phyloP scores from a whole-genome alignment of 331 rosid species.

The Acacia pycnantha region DNA sequence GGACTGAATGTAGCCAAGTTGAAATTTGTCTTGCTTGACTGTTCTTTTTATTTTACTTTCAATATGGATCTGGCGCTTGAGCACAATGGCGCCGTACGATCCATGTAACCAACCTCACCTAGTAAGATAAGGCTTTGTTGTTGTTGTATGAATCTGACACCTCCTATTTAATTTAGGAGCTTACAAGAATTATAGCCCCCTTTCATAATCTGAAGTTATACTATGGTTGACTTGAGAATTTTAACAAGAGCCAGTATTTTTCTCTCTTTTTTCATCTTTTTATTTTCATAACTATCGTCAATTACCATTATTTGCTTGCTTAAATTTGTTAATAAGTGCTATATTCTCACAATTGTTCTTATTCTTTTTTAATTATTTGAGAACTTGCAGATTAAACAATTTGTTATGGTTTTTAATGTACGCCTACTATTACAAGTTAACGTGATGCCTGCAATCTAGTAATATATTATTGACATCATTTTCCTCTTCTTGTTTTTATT shows the following conservation, averaged over 20 bases:
- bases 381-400: background rate
- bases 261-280: background rate
- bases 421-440: slow-evolving; percentile 1
- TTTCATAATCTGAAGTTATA: background rate
- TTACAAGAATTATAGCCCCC: background rate
- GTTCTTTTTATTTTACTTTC: background rate
- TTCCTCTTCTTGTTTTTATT: slow-evolving; percentile 32
- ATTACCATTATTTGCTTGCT: background rate
- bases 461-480: slow-evolving; percentile 16
- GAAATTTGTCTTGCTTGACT: background rate
- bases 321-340: background rate
- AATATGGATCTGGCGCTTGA: too few relatives aligned
- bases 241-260: background rate
- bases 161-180: background rate
- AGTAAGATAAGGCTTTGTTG: too few relatives aligned
- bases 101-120: too few relatives aligned
- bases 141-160: background rate
- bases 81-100: too few relatives aligned
- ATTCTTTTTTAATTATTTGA: background rate
- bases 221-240: background rate
- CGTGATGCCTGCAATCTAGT: background rate
- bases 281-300: background rate
- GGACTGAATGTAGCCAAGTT: background rate
- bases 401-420: background rate
- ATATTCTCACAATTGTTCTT: background rate